These are phyloP conservation scores for Wallemia hederae DNA, from an alignment of 1,284 basidiomycete genomes.

Conservation along the genomic window DNA sequence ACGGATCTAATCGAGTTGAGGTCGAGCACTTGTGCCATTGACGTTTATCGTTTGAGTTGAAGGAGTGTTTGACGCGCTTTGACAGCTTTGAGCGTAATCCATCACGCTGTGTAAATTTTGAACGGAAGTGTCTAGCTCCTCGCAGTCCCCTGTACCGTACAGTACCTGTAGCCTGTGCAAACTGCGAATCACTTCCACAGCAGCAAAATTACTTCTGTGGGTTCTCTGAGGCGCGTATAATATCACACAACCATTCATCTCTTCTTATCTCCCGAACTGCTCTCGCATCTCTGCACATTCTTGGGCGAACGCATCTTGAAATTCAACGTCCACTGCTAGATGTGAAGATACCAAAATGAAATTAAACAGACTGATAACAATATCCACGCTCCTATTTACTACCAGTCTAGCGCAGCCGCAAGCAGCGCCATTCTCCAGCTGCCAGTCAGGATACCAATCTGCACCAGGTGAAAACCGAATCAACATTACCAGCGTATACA, in stretches of 20 bases:
- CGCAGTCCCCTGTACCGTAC: too few species aligned
- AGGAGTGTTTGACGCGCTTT: not conserved
- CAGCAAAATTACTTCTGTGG: too few species aligned
- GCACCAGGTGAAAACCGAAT: constrained; percentile 20
- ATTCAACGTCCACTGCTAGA: not conserved
- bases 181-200: too few species aligned
- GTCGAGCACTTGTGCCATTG: constrained; percentile 28
- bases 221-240: too few species aligned
- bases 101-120: too few species aligned
- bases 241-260: too few species aligned
- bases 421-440: not conserved
- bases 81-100: not conserved
- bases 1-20: constrained; percentile 62
- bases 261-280: not conserved
- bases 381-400: not conserved
- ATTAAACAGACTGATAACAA: not conserved
- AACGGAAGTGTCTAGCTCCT: too few species aligned
- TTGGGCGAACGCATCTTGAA: not conserved
- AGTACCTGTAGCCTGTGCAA: too few species aligned
- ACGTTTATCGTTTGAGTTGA: not conserved
- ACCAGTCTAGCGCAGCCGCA: not conserved
- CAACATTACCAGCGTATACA: constrained; percentile 37
- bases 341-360: not conserved
- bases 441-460: not conserved
- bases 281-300: not conserved